Conservation (phyloP, 768 basidiomycete species). For the button mushroom (Agaricus bisporus) region DNA sequence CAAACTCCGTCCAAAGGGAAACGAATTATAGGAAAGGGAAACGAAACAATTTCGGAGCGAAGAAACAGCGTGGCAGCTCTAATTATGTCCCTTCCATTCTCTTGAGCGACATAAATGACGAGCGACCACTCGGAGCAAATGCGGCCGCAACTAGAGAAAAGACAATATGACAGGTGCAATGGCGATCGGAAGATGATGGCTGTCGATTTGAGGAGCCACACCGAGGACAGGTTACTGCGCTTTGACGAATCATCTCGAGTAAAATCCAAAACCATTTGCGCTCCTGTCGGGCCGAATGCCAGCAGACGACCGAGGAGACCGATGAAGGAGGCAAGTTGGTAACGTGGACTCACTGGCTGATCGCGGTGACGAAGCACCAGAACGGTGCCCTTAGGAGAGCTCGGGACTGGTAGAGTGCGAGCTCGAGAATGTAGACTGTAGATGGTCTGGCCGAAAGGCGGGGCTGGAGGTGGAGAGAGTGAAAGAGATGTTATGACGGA, state of each 20-base stretch:
- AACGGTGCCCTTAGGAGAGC: neutral
- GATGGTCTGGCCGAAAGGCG: neutral
- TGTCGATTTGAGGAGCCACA: neutral
- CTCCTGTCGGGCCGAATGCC: neutral
- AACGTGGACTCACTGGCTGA: conserved; percentile 16
- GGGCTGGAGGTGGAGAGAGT: conserved; percentile 3
- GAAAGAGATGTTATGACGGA: conserved; percentile 1
- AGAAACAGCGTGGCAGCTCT: neutral
- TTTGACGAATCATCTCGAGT: neutral
- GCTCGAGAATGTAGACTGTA: neutral
- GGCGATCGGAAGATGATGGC: neutral
- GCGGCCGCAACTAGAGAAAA: neutral
- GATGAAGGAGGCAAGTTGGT: conserved; percentile 1
- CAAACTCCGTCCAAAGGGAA: neutral
- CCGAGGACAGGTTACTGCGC: neutral
- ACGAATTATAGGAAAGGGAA: too few species aligned
- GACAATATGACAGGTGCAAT: neutral
- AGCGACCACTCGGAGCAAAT: neutral
- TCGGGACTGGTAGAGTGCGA: conserved; percentile 2
- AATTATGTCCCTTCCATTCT: neutral
- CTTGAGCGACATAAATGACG: neutral
- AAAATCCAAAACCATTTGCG: neutral
- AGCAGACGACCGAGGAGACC: neutral
- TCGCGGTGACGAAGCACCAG: neutral
- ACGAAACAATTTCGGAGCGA: neutral